Base-by-base conservation (phyloP, 148 eudicot species). In the Cornus florida region DNA sequence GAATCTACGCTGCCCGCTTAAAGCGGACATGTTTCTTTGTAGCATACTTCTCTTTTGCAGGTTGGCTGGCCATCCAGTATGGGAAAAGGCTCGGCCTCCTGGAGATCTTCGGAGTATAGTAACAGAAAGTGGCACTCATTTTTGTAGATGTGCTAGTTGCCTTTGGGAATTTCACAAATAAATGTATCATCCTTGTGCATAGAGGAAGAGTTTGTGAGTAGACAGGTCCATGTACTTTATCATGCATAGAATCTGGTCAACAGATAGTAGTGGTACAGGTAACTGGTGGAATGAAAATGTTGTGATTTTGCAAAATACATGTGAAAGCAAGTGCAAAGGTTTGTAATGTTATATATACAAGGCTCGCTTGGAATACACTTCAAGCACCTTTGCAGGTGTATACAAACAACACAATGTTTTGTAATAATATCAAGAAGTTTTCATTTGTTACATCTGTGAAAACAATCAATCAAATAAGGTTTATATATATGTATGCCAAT, bases 41-140 rank as follows among this genome's bases (percentile, higher is more conserved):
- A 56, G 89, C 91, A 39, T 96, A 96, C 87, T 92, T 96, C 75
- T 91, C 93, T 22, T 79, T 96, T 76, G 86, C 85, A 80, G 87
- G 97, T 75, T 94, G 95, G 97, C 74, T 96, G 79, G 85, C 89
- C 20, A 78, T 91, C 79, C 91, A 92, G 75, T 91, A 94, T 80
- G 83, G 90, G 32, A 88, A 86, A 82, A 89, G 83, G 86, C 86
- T 96, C 28, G 93, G 94, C 79, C 86, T 96, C 70, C 77, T 81
- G 7, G 88, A 87, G 33, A 83, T 90, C 70, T 75, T 89, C 75
- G 71, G 78, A 65, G 82, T 75, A 41, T 75, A 79, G 41, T 88
- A 79, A 77, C 71, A 69, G 71, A 57, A 65, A 71, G 70, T 31
- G 68, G 77, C 81, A 71, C 70, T 43, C 56, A 5, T 43, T 48